These are phyloP conservation scores for Beauveria medogensis DNA, from an alignment of 2,329 filamentous ascomycete species.

Conservation along the genomic window DNA sequence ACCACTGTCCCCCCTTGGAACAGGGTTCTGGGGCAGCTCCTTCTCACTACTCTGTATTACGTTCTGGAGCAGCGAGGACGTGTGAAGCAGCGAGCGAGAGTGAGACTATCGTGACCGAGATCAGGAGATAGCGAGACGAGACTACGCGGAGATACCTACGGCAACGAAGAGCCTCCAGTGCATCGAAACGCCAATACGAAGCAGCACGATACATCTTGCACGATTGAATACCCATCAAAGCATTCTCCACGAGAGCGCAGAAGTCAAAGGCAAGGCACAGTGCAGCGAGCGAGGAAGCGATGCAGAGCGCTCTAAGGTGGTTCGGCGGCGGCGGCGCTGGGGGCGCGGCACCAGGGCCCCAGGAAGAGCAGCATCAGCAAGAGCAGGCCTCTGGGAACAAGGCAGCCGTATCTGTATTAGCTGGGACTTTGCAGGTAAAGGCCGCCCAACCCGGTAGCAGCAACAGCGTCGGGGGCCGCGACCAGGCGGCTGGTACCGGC, in stretches of 20 bases:
- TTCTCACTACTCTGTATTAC: background rate
- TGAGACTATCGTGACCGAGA: background rate
- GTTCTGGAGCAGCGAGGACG: background rate
- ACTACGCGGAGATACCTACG: background rate
- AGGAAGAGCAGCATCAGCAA: background rate
- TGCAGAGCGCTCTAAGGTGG: slow-evolving; percentile 7
- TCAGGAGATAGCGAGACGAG: no score
- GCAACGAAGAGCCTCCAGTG: background rate
- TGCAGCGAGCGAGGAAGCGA: background rate
- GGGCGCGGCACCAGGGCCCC: background rate
- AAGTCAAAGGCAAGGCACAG: background rate
- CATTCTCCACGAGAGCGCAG: background rate
- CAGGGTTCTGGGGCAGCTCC: background rate
- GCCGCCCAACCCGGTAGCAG: slow-evolving; percentile 1
- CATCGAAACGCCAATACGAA: background rate
- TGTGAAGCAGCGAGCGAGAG: background rate
- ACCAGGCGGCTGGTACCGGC: background rate
- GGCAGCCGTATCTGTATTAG: background rate
- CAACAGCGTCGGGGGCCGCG: slow-evolving; percentile 1
- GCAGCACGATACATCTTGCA: background rate
- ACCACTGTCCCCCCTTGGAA: background rate
- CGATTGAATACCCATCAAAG: background rate
- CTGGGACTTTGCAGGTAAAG: background rate
- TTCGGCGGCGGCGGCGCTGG: background rate
- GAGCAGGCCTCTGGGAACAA: background rate